Base-by-base conservation (phyloP, 2,329 filamentous ascomycete species). In the Aspergillus texensis region DNA sequence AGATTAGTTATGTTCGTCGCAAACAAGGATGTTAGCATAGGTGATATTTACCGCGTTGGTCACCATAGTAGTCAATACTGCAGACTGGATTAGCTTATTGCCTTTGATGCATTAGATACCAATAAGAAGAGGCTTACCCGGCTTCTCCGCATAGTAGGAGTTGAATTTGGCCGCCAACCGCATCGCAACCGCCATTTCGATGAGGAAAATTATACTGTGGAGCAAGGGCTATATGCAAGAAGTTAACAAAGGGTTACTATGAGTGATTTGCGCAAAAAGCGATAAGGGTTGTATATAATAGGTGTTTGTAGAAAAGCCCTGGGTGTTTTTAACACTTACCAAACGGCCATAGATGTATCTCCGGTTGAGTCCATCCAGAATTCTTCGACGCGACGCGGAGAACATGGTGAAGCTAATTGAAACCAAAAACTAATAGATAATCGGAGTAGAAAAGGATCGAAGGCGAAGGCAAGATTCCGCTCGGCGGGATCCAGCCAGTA, bases 31-130 rank as follows among this genome's bases (percentile, higher is more conserved):
- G n/a, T 46, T 19, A 19, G 6, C 24, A 32, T 12, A 12, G n/a
- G 12, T 11, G 24, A 28, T 52, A 39, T 86, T 75, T 87, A 91
- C 90, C 70, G 95, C 92, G 82, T 99, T 99, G 77, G 94, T 97
- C 75, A 97, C 92, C 94, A 99, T 99, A 80, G 96, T 99, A 66
- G 95, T 99, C 73, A 99, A 87, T 48, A 99, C 92, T 91, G 75
- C 63, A 63, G 39, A 34, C 62, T 53, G 24, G 30, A 62, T 36
- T 63, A 56, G 70, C 73, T 62, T 72, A 69, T 62, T 28, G 48
- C 57, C 24, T 43, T 63, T 28, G 26, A 48, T 21, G 19, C 24
- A 32, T 43, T 41, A 48, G 50, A 52, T 57, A 52, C 11, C 36
- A 57, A 56, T 41, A 43, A 53, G 58, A 41, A 50, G 60, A 45